Percentiles rank a stretch among this genome's conserved stretches.
Evolutionary conservation across 2,329 filamentous ascomycete genomes (phyloP).

Genomic region (Diaporthe sp.): DNA sequence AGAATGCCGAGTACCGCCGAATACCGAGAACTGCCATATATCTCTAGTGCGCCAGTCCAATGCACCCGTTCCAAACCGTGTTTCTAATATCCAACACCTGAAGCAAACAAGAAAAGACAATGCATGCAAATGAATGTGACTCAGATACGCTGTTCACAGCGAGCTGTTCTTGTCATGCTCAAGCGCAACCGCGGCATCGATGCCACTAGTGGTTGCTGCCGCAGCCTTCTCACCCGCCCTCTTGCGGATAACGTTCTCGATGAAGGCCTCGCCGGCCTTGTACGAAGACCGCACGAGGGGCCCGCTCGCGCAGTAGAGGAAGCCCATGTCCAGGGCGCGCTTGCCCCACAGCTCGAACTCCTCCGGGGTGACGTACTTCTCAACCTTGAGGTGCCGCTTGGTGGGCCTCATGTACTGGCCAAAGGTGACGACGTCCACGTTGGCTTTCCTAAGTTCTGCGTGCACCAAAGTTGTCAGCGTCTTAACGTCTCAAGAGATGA

Average conservation of each 20-base stretch:
- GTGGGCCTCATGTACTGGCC: constrained; percentile 99
- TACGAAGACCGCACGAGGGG: constrained; percentile 95
- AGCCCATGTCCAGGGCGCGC: constrained; percentile 92
- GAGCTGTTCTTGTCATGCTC: constrained; percentile 43
- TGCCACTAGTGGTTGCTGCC: constrained; percentile 44
- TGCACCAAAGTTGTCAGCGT: background rate
- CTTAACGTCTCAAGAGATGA: background rate
- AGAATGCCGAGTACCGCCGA: background rate
- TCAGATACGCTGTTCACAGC: constrained; percentile 1
- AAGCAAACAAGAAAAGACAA: background rate
- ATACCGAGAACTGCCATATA: constrained; percentile 13
- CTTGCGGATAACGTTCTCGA: constrained; percentile 97
- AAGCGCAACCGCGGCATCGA: constrained; percentile 56
- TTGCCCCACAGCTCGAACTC: constrained; percentile 93
- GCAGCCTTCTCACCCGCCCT: constrained; percentile 63
- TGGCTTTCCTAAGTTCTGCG: constrained; percentile 79
- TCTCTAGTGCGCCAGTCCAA: constrained; percentile 30
- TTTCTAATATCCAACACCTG: constrained; percentile 18
- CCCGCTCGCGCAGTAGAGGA: constrained; percentile 95
- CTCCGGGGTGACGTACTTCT: constrained; percentile 92
- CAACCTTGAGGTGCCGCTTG: constrained; percentile 96
- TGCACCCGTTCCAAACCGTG: constrained; percentile 16
- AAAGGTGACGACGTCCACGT: constrained; percentile 96
- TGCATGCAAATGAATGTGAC: background rate
- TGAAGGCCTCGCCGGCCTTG: constrained; percentile 98